Evolutionary conservation across 1,139 yeast genomes (phyloP), one percentile per base, ranked within the genome.

Genomic region (Diutina neorugosa): DNA sequence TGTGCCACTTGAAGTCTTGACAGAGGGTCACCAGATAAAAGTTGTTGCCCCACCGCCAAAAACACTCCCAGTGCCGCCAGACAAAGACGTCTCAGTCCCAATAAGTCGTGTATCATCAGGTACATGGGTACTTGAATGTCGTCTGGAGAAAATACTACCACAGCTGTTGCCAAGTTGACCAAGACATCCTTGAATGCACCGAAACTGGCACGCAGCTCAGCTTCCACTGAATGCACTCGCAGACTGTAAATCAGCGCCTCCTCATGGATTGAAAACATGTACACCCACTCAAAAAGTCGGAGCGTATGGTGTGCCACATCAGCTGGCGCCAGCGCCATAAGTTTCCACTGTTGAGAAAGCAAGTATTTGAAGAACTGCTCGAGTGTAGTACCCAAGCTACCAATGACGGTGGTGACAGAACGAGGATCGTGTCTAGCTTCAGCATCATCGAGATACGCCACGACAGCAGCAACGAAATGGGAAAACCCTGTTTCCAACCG

Each of bases 1-100:
- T 93, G 98, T 9, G 87, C 70, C 53, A 88, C 65, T 53, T 90
- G 89, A 49, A 74, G 83, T 5, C 37, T 11, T 14, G 37, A 31
- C 1, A 77, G 70, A 4, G 56, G 44, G 1, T 55, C 44, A 8
- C 74, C 69, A 27, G 77, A 67, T 25, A 89, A 67, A 19, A 78
- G 71, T 18, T 72, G 72, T 59, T 89, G 85, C 1, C 84, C 71
- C 49, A 86, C 67, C 34, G 73, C 73, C 51, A 93, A 69, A 57
- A 90, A 82, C 4, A 73, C 64, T 0, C 96, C 94, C 44, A 75
- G 65, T 0, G 84, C 76, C 7, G 80, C 67, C 54, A 81, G 84
- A 68, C 98, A 93, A 55, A 85, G 77, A 8, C 79, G 76, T 48
- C 89, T 69, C 1, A 69, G 63, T 0, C 97, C 97, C 8, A 90